A percentile compares a stretch with the other conserved stretches of the same genome.
Evolutionary conservation across 257 asterid genomes (phyloP).

Genomic region (Phtheirospermum japonicum): DNA sequence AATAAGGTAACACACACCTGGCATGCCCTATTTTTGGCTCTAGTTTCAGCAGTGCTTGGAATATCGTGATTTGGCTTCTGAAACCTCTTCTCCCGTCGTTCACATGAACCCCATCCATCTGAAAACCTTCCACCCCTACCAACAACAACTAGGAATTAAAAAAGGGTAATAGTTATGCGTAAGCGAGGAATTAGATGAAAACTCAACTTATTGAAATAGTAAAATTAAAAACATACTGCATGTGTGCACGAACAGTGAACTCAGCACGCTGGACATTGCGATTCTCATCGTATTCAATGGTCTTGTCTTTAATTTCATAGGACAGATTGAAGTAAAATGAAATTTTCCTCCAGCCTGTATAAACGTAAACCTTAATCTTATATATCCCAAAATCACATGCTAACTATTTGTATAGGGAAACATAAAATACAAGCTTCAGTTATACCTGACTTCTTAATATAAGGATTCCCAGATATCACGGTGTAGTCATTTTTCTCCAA

Average conservation of each 20-base stretch:
- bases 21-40: constrained; percentile 96
- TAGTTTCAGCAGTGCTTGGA: constrained; percentile 99
- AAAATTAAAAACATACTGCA: constrained; percentile 68
- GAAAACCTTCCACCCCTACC: constrained; percentile 90
- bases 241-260: constrained; percentile 80
- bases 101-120: constrained; percentile 99
- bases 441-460: constrained; percentile 76
- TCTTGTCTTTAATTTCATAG: constrained; percentile 92
- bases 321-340: constrained; percentile 95
- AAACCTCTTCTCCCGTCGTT: constrained; percentile 83
- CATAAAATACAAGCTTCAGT: constrained; percentile 9
- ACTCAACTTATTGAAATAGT: not conserved
- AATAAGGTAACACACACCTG: constrained; percentile 51
- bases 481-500: constrained; percentile 87
- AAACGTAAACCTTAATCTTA: constrained; percentile 14
- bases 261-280: constrained; percentile 93
- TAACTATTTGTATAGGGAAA: constrained; percentile 19
- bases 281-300: constrained; percentile 81
- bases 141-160: constrained; percentile 13
- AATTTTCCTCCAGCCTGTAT: constrained; percentile 94
- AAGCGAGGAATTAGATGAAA: constrained; percentile 17
- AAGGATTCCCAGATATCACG: constrained; percentile 69
- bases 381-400: constrained; percentile 21
- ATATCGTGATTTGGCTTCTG: constrained; percentile 90
- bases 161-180: not conserved